Evolutionary conservation across 106 monocot species (phyloP), one percentile per base, ranked within the genome.

Genomic region (Agapanthus africanus): DNA sequence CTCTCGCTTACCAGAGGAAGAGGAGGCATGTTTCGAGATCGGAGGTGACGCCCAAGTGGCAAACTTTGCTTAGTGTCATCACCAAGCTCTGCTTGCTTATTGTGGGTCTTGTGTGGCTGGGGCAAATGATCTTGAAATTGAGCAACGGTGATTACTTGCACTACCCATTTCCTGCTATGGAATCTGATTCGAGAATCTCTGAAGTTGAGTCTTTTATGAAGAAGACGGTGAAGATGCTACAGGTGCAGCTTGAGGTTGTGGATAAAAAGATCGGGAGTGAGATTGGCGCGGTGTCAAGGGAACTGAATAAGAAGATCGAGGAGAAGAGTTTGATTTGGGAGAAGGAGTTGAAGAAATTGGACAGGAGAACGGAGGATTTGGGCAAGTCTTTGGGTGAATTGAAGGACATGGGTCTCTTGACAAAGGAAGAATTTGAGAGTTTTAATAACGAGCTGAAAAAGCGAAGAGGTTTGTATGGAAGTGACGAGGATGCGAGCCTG

Each of bases 71-170:
- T 33, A 91, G 77, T 67, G 22, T 82, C 37, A 23, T 84, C 36
- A 66, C 75, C 5, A 95, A 91, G 73, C 78, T 82, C n/a, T 66
- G 67, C 22, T 28, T 88, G 6, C 82, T 95, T 65, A 46, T 88
- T 62, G 76, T 74, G 21, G 84, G 69, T 7, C 76, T 95, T 42
- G 42, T 82, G 37, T 79, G 79, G 75, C 4, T 91, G 19, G 87
- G 83, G 28, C 79, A 83, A 62, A 64, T 60, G 16, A 65, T 87
- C 8, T 7, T 95, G 81, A 77, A 83, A 23, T 18, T 88, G 87
- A 85, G 59, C 74, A 57, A 66, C 76, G 46, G 44, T 3, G 25
- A 50, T 27, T 4, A 14, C 5, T 6, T 37, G 25, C 27, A 26
- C 11, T 2, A n/a, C 66, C 19, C 46, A 47, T n/a, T n/a, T n/a